These are phyloP conservation scores for Colletotrichum sp. DNA, from an alignment of 2,329 filamentous ascomycete genomes.

Conservation along the genomic window DNA sequence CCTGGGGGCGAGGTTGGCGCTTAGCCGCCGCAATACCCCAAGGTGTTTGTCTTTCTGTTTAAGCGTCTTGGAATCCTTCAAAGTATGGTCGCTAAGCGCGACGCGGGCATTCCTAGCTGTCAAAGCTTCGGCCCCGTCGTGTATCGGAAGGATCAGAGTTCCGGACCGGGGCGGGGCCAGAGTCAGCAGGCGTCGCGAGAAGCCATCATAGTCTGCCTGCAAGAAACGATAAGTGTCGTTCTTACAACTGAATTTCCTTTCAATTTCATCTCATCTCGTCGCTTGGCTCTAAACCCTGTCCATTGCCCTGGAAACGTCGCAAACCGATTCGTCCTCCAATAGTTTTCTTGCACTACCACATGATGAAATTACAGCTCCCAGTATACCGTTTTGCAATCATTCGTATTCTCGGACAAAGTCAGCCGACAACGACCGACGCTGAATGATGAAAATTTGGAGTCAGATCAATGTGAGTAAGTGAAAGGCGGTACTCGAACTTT, in stretches of 20 bases:
- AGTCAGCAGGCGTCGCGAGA: not conserved
- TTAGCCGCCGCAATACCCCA: not conserved
- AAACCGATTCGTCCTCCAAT: not conserved
- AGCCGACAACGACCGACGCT: rapidly evolving
- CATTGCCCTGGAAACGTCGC: not conserved
- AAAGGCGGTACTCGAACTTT: not conserved
- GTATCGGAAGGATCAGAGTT: not conserved
- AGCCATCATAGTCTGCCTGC: not conserved
- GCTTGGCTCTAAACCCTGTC: not conserved
- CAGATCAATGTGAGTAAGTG: not conserved
- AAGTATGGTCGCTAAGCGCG: not conserved
- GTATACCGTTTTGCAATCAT: not conserved
- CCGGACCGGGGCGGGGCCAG: not conserved
- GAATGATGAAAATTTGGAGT: not conserved
- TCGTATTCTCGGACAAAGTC: not conserved
- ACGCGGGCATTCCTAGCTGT: not conserved
- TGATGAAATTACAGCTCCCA: not conserved
- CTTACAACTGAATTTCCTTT: not conserved
- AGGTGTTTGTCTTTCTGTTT: not conserved
- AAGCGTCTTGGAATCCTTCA: not conserved
- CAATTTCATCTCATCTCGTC: not conserved
- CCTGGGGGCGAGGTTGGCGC: not conserved
- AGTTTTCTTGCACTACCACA: not conserved
- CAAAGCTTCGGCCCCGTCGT: not conserved
- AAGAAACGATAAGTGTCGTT: not conserved